phyloP scores from a whole-genome alignment of 2,329 filamentous ascomycete species.

The Botrytis medusae region DNA sequence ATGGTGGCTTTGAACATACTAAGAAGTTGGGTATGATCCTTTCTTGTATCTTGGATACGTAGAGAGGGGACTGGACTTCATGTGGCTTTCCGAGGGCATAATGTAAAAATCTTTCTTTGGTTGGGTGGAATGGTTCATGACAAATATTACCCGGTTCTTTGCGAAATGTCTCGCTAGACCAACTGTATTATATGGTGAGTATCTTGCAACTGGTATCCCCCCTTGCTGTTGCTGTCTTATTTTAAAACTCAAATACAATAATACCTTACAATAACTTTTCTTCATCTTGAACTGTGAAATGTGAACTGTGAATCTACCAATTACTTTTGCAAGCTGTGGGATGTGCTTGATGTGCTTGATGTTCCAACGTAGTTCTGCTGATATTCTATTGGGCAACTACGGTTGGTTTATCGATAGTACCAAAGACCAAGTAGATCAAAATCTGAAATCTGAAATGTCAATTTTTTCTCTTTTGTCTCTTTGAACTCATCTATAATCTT shows the following conservation, averaged over 20 bases:
- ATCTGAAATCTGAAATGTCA: neutral
- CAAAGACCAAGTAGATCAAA: neutral
- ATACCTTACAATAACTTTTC: neutral
- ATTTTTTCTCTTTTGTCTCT: neutral
- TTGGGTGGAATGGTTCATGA: conserved; percentile 8
- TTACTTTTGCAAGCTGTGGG: neutral
- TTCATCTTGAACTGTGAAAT: neutral
- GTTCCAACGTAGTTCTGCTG: neutral
- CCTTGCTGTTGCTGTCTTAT: conserved; percentile 9
- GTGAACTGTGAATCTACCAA: neutral
- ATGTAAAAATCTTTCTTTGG: conserved; percentile 26
- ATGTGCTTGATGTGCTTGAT: neutral
- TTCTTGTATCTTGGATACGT: conserved; percentile 36
- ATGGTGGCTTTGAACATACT: conserved; percentile 40
- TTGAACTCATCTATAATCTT: neutral
- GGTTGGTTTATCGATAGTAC: neutral
- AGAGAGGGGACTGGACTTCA: conserved; percentile 39
- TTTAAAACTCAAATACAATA: conserved; percentile 8
- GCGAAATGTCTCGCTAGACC: conserved; percentile 13
- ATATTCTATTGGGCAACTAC: neutral
- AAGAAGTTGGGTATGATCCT: conserved; percentile 39
- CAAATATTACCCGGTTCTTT: conserved; percentile 12
- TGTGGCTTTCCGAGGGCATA: conserved; percentile 36
- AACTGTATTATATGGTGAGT: conserved; percentile 25
- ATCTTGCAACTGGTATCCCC: conserved; percentile 12